Conservation (phyloP, 2,329 filamentous ascomycete species). For the Davidsoniella neocaledoniae region DNA sequence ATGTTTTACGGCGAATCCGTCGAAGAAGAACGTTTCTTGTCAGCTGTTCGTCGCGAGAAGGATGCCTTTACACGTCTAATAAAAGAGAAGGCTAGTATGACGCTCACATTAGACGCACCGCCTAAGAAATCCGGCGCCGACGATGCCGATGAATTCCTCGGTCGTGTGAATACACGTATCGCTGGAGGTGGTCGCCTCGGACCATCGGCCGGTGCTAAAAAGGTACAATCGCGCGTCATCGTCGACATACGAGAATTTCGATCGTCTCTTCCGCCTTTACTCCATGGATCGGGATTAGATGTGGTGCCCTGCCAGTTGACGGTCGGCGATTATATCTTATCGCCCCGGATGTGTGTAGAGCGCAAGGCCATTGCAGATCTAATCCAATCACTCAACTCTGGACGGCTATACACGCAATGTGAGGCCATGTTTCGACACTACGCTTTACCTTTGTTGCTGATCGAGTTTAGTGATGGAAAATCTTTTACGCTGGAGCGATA, state of each 20-base stretch:
- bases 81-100: conserved; percentile 87
- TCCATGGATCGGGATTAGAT: conserved; percentile 76
- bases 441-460: conserved; percentile 74
- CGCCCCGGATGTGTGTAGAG: conserved; percentile 81
- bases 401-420: conserved; percentile 77
- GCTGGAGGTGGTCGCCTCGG: conserved; percentile 70
- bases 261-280: conserved; percentile 74
- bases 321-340: conserved; percentile 89
- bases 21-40: conserved; percentile 86
- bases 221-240: conserved; percentile 75
- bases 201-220: conserved; percentile 44
- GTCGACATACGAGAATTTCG: conserved; percentile 95
- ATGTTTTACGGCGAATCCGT: conserved; percentile 91
- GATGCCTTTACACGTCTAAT: conserved; percentile 91
- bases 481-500: conserved; percentile 85
- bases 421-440: conserved; percentile 94
- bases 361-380: conserved; percentile 86
- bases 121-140: conserved; percentile 54
- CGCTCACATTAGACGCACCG: conserved; percentile 50
- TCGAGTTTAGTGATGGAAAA: conserved; percentile 96
- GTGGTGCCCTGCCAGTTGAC: conserved; percentile 92
- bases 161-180: conserved; percentile 92
- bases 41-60: conserved; percentile 81
- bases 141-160: conserved; percentile 58
- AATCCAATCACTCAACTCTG: conserved; percentile 81